Evolutionary conservation across 2,329 filamentous ascomycete genomes (phyloP), one percentile per base, ranked within the genome.

Genomic region (Fusarium sp.): DNA sequence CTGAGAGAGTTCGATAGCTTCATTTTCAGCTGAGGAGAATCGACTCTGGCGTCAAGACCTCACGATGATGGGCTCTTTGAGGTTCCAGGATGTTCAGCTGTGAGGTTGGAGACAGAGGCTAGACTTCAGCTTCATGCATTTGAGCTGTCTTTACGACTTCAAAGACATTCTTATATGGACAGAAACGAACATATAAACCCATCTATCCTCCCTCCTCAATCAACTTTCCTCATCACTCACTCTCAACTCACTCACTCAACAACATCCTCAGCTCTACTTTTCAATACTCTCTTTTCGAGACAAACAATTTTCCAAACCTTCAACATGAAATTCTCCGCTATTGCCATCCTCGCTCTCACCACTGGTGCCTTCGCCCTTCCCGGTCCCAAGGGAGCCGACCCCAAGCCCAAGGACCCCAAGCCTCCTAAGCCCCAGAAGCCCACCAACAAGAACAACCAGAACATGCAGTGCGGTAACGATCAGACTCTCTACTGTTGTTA

Each of bases 1-100:
- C 14, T 1, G 30, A 70, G 37, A 60, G 43, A 65, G 49, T 70
- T 70, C 56, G 46, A 67, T 70, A 67, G 63, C n/a, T 46, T 42
- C 25, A 30, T 21, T 0, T 53, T 51, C 42, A 41, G 51, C 30
- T 39, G 21, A n/a, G 7, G 11, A 16, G 26, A 45, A 37, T 8
- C 7, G 11, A 7, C 6, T 11, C 30, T 25, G 31, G n/a, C 25
- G 44, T n/a, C 8, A 16, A 34, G 11, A 6, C 7, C 11, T 18
- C 3, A 21, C 42, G 19, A 19, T 9, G 21, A 31, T 23, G 28
- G 21, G 48, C 30, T 51, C 0, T 16, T 14, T 19, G 12, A 16
- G 6, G 31, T 51, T 26, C 9, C 8, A 16, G n/a, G 12, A 26
- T 10, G 16, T 39, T 26, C 48, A 39, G 48, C 12, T 25, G 11